Conservation (phyloP, 2,329 filamentous ascomycete species). For the Aspergillus unguis region DNA sequence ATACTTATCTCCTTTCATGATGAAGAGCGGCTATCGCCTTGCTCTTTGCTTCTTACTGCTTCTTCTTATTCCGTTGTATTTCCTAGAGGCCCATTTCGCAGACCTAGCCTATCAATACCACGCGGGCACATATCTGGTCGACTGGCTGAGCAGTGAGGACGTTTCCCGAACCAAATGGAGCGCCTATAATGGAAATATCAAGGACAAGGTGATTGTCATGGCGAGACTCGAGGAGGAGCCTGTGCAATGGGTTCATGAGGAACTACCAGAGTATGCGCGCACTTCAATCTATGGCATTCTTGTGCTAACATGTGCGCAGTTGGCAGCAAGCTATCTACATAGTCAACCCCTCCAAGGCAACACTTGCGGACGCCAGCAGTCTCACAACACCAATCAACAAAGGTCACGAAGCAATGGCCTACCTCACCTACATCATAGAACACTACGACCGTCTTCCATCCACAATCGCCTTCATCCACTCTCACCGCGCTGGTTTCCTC, state of each 20-base stretch:
- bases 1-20: constrained; percentile 9
- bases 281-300: neutral
- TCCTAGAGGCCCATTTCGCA: constrained; percentile 31
- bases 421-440: constrained; percentile 48
- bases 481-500: constrained; percentile 49
- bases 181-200: constrained; percentile 11
- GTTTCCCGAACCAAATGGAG: neutral
- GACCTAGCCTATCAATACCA: constrained; percentile 37
- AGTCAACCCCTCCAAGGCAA: constrained; percentile 36
- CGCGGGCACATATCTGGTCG: constrained; percentile 34
- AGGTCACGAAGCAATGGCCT: constrained; percentile 47
- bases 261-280: constrained; percentile 44
- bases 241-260: constrained; percentile 44
- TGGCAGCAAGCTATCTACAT: constrained; percentile 48
- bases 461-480: constrained; percentile 55
- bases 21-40: constrained; percentile 33
- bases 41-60: constrained; percentile 23
- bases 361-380: constrained; percentile 17
- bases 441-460: constrained; percentile 50
- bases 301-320: constrained; percentile 20
- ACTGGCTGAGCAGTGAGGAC: constrained; percentile 27
- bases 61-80: constrained; percentile 27
- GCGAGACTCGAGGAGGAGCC: constrained; percentile 44
- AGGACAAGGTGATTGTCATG: constrained; percentile 45
- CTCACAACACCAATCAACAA: constrained; percentile 42